Percentiles rank a stretch among this genome's conserved stretches.
These are phyloP conservation scores for Eucalyptus sp. DNA, from an alignment of 345 rosid genomes.

Conservation along the genomic window DNA sequence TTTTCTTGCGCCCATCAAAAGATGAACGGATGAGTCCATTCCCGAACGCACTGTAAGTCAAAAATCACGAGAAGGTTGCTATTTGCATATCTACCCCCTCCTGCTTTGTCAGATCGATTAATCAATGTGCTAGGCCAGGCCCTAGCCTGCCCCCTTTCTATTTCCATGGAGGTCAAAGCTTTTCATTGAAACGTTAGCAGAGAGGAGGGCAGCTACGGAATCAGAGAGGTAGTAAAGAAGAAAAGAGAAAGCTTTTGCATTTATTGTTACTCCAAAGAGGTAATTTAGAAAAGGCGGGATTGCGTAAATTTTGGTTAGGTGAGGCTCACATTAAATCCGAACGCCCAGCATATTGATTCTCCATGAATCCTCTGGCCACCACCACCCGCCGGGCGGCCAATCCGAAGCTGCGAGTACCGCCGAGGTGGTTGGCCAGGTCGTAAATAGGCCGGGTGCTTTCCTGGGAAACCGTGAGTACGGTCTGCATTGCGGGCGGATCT, in stretches of 20 bases:
- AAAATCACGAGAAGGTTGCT: neutral
- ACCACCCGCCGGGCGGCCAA: neutral
- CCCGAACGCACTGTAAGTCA: neutral
- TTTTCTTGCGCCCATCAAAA: neutral
- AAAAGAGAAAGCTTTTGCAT: neutral
- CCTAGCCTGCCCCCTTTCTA: neutral
- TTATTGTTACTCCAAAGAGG: neutral
- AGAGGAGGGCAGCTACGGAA: neutral
- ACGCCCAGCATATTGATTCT: neutral
- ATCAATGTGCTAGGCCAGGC: neutral
- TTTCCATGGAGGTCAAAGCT: neutral
- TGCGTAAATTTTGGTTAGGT: neutral
- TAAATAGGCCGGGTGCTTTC: neutral
- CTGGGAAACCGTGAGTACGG: neutral
- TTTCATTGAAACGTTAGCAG: neutral
- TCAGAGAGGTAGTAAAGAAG: neutral
- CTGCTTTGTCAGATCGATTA: neutral
- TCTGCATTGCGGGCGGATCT: neutral
- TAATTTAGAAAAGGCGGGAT: neutral
- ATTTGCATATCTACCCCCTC: neutral
- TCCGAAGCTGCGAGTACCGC: neutral
- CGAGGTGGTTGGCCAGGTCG: neutral
- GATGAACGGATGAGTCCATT: neutral
- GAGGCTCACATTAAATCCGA: neutral
- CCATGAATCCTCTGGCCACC: neutral